Conservation (phyloP, 495 filamentous ascomycete genomes). For the Bathelium albidoporum region DNA sequence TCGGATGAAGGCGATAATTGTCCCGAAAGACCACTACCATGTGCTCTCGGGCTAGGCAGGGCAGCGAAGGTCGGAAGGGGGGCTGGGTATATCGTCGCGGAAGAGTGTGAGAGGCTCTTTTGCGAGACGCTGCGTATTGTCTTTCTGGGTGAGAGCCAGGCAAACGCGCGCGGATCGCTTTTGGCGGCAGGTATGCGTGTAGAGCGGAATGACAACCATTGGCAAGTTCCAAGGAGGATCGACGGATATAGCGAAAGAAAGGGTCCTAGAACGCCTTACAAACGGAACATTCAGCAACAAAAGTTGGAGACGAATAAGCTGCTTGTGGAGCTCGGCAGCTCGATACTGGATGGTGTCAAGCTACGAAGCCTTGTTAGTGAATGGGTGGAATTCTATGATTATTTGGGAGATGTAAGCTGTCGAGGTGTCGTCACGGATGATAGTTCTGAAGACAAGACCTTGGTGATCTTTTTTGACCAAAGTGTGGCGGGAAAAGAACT, state of each 20-base stretch:
- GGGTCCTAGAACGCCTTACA: not conserved
- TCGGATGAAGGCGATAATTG: slow-evolving; percentile 30
- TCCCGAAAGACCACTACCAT: slow-evolving; percentile 25
- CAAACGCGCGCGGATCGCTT: slow-evolving; percentile 55
- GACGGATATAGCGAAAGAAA: slow-evolving; percentile 22
- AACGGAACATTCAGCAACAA: slow-evolving; percentile 9
- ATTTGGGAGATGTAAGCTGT: slow-evolving; percentile 69
- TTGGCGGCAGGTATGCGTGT: slow-evolving; percentile 42
- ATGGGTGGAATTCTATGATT: slow-evolving; percentile 84
- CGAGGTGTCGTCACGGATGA: slow-evolving; percentile 64
- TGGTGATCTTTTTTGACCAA: slow-evolving; percentile 83
- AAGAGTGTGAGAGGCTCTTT: slow-evolving; percentile 99
- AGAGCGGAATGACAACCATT: not conserved
- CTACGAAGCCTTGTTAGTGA: slow-evolving; percentile 32
- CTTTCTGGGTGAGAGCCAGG: slow-evolving; percentile 90
- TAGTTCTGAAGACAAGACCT: slow-evolving; percentile 51
- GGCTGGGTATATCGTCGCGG: slow-evolving; percentile 90
- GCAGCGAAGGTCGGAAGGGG: slow-evolving; percentile 56
- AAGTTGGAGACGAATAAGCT: slow-evolving; percentile 16
- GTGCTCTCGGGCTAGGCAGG: slow-evolving; percentile 22
- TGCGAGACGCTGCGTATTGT: slow-evolving; percentile 83
- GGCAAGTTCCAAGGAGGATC: not conserved
- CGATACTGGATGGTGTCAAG: slow-evolving; percentile 19
- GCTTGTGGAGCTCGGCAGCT: slow-evolving; percentile 18
- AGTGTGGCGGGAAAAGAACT: slow-evolving; percentile 59